Evolutionary conservation across 2,329 filamentous ascomycete genomes (phyloP), one percentile per base, ranked within the genome.

Genomic region (Penicillium capsulatum): DNA sequence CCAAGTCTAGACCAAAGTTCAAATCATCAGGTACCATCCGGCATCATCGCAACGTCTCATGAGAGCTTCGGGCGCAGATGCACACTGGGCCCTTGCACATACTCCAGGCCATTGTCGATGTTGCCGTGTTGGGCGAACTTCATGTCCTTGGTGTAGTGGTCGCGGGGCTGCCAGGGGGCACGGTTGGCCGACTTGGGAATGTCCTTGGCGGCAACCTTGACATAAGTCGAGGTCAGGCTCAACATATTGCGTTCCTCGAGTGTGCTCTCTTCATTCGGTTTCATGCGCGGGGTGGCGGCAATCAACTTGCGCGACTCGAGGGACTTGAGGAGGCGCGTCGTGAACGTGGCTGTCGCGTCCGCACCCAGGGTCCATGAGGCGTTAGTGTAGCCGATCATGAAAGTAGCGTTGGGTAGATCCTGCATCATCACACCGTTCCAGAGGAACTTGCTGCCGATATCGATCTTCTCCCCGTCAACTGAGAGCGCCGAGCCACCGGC

Each of bases 361-460:
- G 67, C 65, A 6, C 68, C 68, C 4, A 71, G 53, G 0, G 68
- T 71, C 68, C 68, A 71, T 4, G 66, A 66, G 2, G 65, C 66
- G 37, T 69, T 67, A 3, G 66, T 64, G 40, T 70, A 71, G 0
- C 68, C 68, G 34, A 71, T 61, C 10, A 70, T 51, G 24, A 66
- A 65, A 2, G 59, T 54, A 2, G 65, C 53, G 42, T 71, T 71
- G 11, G 68, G 68, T 4, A 71, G 27, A 43, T 71, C 67, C 44
- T 71, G 67, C 17, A 71, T 36, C 65, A 70, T 65, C 24, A 65
- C 57, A 4, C 66, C 66, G 38, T 67, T 64, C 68, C 68, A 71
- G 24, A 69, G 42, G 48, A 55, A 68, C 40, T 70, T 70, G 3
- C 59, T 44, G 13, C 55, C 40, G 5, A 61, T 28, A 2, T 60